Evolutionary conservation across 371 early-diverging fungal genomes (phyloP).

Genomic region (Actinomucor elegans): DNA sequence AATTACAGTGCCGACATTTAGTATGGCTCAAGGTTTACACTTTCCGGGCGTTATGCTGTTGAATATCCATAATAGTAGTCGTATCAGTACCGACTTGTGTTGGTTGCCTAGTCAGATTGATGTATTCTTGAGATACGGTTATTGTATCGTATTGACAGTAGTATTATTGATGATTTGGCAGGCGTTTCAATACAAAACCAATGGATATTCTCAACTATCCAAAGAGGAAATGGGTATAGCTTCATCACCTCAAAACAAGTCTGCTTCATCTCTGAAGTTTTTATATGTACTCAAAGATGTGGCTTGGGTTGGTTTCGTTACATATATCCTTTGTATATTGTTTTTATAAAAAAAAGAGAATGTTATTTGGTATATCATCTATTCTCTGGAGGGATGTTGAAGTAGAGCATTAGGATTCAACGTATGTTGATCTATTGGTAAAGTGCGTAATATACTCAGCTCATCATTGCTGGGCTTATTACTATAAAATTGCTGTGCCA

Average conservation of each 20-base stretch:
- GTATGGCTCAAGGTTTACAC: conserved; percentile 56
- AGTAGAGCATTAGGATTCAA: conserved; percentile 9
- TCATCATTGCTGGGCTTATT: conserved; percentile 2
- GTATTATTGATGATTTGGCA: neutral
- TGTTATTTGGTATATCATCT: neutral
- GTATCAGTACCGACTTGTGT: conserved; percentile 22
- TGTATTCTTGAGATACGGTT: conserved; percentile 38
- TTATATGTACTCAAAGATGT: conserved; percentile 17
- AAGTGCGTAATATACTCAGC: neutral
- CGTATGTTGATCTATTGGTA: conserved; percentile 3
- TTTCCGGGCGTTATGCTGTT: conserved; percentile 50
- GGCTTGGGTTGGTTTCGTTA: conserved; percentile 13
- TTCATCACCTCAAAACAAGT: neutral
- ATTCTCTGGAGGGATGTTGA: too few species aligned
- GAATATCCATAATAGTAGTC: conserved; percentile 1
- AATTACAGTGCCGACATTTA: conserved; percentile 54
- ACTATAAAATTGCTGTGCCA: conserved; percentile 1
- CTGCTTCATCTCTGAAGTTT: neutral
- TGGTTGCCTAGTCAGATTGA: conserved; percentile 43
- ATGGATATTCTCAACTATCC: neutral
- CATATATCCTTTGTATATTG: conserved; percentile 26
- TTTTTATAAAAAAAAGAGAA: conserved; percentile 15
- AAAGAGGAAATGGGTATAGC: conserved; percentile 7
- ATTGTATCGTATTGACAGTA: conserved; percentile 13
- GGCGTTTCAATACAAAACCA: neutral